These are phyloP conservation scores for Phoma sp. DNA, from an alignment of 2,329 filamentous ascomycete species.

Conservation along the genomic window DNA sequence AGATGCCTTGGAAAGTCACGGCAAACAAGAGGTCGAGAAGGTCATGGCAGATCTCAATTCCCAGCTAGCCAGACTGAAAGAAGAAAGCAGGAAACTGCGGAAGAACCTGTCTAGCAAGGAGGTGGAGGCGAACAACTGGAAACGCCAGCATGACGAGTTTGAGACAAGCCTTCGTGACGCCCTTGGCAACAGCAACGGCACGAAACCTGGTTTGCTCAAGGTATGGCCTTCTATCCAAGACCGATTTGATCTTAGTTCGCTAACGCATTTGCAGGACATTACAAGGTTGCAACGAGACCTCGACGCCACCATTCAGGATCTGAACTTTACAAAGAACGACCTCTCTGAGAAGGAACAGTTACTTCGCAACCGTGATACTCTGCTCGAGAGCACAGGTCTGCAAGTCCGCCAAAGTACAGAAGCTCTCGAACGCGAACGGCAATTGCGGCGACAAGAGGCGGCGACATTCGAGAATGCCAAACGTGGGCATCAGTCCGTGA, in stretches of 20 bases:
- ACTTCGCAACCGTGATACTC: slow-evolving; percentile 84
- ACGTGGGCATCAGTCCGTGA: slow-evolving; percentile 85
- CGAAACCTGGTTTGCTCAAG: slow-evolving; percentile 82
- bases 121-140: slow-evolving; percentile 89
- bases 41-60: slow-evolving; percentile 91
- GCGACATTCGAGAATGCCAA: slow-evolving; percentile 87
- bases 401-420: slow-evolving; percentile 86
- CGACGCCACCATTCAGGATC: slow-evolving; percentile 81
- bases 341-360: slow-evolving; percentile 90
- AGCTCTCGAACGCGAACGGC: slow-evolving; percentile 88
- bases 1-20: slow-evolving; percentile 83
- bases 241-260: background rate
- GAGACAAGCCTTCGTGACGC: slow-evolving; percentile 88
- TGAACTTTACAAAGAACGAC: slow-evolving; percentile 78
- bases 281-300: slow-evolving; percentile 87
- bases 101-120: slow-evolving; percentile 85
- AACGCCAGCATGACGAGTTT: slow-evolving; percentile 86
- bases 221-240: slow-evolving; percentile 51
- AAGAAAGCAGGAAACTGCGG: slow-evolving; percentile 81
- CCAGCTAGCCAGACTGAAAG: slow-evolving; percentile 81
- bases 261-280: slow-evolving; percentile 67
- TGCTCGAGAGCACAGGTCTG: slow-evolving; percentile 87
- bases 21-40: slow-evolving; percentile 95
- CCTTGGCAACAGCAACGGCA: slow-evolving; percentile 86
- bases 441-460: slow-evolving; percentile 84